Percentiles rank a stretch among this genome's conserved stretches.
Conservation (phyloP, 805 yeast species). For the Candida methanosorbosa region DNA sequence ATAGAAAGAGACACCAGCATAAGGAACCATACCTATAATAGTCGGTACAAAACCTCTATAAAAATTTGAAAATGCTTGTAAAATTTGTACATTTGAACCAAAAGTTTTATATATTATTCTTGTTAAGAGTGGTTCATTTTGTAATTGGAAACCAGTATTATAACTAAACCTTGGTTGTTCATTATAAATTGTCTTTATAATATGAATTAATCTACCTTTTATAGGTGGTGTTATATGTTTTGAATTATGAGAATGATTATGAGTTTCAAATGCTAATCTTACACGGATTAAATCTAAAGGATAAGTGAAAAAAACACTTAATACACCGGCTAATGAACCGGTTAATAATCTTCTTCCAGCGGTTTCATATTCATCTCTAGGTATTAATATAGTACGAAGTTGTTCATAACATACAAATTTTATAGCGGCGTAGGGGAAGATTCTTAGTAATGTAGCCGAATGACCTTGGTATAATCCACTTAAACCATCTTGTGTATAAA, state of each 20-base stretch:
- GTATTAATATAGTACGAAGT: conserved; percentile 70
- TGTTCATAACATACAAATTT: conserved; percentile 97
- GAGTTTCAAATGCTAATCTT: conserved; percentile 85
- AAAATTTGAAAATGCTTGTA: conserved; percentile 51
- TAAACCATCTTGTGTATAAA: conserved; percentile 62
- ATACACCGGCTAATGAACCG: conserved; percentile 85
- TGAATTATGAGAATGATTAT: conserved; percentile 19
- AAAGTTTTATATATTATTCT: conserved; percentile 21
- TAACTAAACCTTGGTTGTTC: conserved; percentile 23
- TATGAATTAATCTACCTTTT: conserved; percentile 24
- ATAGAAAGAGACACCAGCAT: conserved; percentile 95
- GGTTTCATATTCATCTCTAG: conserved; percentile 66
- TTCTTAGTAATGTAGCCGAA: conserved; percentile 82
- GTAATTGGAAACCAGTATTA: conserved; percentile 20
- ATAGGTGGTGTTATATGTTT: too few relatives aligned
- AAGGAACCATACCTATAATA: conserved; percentile 90
- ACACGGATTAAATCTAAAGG: conserved; percentile 90
- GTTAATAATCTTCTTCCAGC: conserved; percentile 73
- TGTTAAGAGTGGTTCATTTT: conserved; percentile 20
- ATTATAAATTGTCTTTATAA: conserved; percentile 20
- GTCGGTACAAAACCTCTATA: conserved; percentile 95
- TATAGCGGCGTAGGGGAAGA: conserved; percentile 95
- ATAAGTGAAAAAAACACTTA: conserved; percentile 81
- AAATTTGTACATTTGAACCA: conserved; percentile 24
- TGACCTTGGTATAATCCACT: conserved; percentile 91